Evolutionary conservation across 2,329 filamentous ascomycete genomes (phyloP), one percentile per base, ranked within the genome.

Genomic region (Aureobasidium sp.): DNA sequence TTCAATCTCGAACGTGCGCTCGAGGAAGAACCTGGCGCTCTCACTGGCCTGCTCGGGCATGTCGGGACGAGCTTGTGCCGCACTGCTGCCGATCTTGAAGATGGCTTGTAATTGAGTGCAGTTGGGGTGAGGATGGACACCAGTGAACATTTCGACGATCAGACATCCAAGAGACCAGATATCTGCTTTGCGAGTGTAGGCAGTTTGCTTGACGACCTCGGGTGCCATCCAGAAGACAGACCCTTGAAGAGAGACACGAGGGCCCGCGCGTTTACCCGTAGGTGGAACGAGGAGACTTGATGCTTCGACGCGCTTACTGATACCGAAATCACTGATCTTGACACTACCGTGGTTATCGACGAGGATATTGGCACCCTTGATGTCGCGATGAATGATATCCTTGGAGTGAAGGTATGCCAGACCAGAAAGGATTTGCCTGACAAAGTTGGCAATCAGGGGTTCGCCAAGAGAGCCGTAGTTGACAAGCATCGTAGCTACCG

Each of bases 181-280:
- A 71, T 99, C 94, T 15, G 94, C 94, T 78, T 97, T 97, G 77
- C 93, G 91, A 5, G 93, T 97, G 77, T 99, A 97, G 6, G 91
- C 92, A 3, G 93, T 97, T 76, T 97, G 94, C 70, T 94, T 94
- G 65, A 99, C 94, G 22, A 99, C 94, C 78, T 99, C 94, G 9
- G 94, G 94, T 0, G 94, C 94, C 94, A 99, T 99, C 94, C 94
- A 99, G 78, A 97, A 99, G 58, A 99, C 94, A 29, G 91, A 97
- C 15, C 94, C 94, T 74, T 99, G 94, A 3, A 99, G 83, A 1
- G 93, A 97, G 12, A 85, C 70, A 79, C 87, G 68, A 81, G 87
- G 70, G 74, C 85, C 81, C 7, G 80, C 79, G 66, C 83, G 79
- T 48, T 80, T 74, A 65, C 79, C 76, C 2, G 37, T 53, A 19